Percentiles rank a stretch among this genome's conserved stretches.
Evolutionary conservation across 108 stramenopile genomes (phyloP).

Genomic region (Fistulifera solaris): DNA sequence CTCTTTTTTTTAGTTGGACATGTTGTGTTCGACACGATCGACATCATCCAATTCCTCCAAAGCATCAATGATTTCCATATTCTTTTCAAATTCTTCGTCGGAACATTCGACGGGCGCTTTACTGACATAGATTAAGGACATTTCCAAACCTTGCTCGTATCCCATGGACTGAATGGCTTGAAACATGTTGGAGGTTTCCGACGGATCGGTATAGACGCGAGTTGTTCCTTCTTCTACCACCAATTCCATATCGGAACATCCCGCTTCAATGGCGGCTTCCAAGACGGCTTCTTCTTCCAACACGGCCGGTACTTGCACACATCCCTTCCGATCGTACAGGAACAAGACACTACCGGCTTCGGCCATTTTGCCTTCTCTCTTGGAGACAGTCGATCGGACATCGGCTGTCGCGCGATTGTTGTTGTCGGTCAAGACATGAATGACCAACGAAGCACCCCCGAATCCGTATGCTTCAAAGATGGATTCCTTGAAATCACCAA

Average conservation of each 20-base stretch:
- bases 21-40: slow-evolving; percentile 95
- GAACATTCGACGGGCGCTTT: slow-evolving; percentile 82
- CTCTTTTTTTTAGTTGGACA: slow-evolving; percentile 67
- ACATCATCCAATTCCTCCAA: slow-evolving; percentile 94
- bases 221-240: slow-evolving; percentile 37
- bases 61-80: slow-evolving; percentile 89
- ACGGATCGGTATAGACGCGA: slow-evolving; percentile 71
- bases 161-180: slow-evolving; percentile 60
- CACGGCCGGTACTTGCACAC: slow-evolving; percentile 45
- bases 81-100: slow-evolving; percentile 91
- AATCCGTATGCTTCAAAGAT: slow-evolving; percentile 73
- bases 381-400: slow-evolving; percentile 61
- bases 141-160: slow-evolving; percentile 39
- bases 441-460: slow-evolving; percentile 56
- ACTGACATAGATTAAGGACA: slow-evolving; percentile 59
- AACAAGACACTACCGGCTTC: slow-evolving; percentile 78
- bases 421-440: slow-evolving; percentile 82
- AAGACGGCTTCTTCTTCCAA: slow-evolving; percentile 63
- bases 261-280: slow-evolving; percentile 77
- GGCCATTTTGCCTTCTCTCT: slow-evolving; percentile 73
- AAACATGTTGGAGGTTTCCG: slow-evolving; percentile 58
- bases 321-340: slow-evolving; percentile 81
- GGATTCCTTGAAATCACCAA: slow-evolving; percentile 69
- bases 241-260: slow-evolving; percentile 56
- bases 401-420: slow-evolving; percentile 76